Evolutionary conservation across 306 rosid genomes (phyloP), one percentile per base, ranked within the genome.

Genomic region (Oemleria cerasiformis): DNA sequence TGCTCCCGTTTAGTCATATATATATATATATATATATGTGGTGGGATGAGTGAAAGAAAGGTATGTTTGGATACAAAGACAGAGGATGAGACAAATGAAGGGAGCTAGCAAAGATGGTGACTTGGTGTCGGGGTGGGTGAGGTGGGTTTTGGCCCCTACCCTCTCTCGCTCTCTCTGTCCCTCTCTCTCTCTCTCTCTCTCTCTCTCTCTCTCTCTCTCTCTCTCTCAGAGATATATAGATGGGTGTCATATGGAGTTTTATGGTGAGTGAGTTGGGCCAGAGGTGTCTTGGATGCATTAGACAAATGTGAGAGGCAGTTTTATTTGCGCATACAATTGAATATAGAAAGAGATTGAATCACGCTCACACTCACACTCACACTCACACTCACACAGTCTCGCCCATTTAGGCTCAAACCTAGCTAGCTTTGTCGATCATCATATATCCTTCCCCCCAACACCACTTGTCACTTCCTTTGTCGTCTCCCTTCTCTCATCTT

Each of bases 291-390:
- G 79, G 83, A 81, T 21, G 12, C 63, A 78, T 60, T 73, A 54
- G 85, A 75, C 85, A 84, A 57, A 15, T 75, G 83, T 75, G 79
- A 81, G 78, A 78, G 51, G 47, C 62, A 36, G 55, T 78, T 75
- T 43, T 79, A 72, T 25, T 25, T 25, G 30, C 1, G 2, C 30
- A 25, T 25, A 25, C 30, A 25, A 25, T 25, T 25, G 2, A 25
- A 25, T 25, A 25, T 25, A 25, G 2, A 25, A 25, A 25, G 30
- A 25, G 30, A 25, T 25, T 25, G 30, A 25, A 25, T 25, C 30
- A 25, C 30, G 30, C 30, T 25, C 30, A 25, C 30, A 1, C 2
- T 25, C 40, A 34, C 50, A 51, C n/a, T 25, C 30, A 25, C 30
- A 2, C 30, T 25, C 30, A 25, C 30, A 1, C 2, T 25, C 40